Conservation (phyloP, 1,139 yeast species). For the Ogataea hybrid region DNA sequence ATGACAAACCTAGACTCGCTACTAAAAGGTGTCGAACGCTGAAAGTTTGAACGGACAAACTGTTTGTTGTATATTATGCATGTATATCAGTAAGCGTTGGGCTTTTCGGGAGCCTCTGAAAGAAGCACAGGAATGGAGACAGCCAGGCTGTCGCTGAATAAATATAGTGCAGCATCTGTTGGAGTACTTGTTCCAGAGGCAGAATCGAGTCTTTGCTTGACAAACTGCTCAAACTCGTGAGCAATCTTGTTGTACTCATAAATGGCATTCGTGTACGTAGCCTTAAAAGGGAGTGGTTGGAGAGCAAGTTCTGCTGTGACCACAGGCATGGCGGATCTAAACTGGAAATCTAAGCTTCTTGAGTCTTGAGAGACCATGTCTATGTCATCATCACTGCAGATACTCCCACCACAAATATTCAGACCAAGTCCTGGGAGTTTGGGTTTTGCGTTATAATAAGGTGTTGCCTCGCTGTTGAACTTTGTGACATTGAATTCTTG, state of each 20-base stretch:
- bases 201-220: slow-evolving; percentile 13
- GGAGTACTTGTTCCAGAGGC: slow-evolving; percentile 7
- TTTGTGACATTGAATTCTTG: slow-evolving; percentile 14
- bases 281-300: background rate
- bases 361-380: slow-evolving; percentile 7
- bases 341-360: slow-evolving; percentile 13
- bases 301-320: slow-evolving; percentile 1
- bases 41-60: background rate
- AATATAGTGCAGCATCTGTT: slow-evolving; percentile 1
- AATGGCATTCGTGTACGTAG: slow-evolving; percentile 15
- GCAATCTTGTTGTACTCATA: slow-evolving; percentile 24
- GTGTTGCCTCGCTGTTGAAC: slow-evolving; percentile 7
- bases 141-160: slow-evolving; percentile 17
- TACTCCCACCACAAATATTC: slow-evolving; percentile 5
- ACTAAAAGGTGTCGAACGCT: background rate
- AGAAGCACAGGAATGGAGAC: slow-evolving; percentile 39
- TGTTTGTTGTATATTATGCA: background rate
- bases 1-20: background rate
- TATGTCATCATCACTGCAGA: slow-evolving; percentile 9
- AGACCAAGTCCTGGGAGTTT: slow-evolving; percentile 17
- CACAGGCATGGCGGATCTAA: slow-evolving; percentile 4
- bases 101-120: slow-evolving; percentile 37
- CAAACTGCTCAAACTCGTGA: slow-evolving; percentile 35
- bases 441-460: slow-evolving; percentile 16
- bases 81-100: slow-evolving; percentile 14